Evolutionary conservation across 2,329 filamentous ascomycete genomes (phyloP), one percentile per base, ranked within the genome.

Genomic region (Cladophialophora chaetospira): DNA sequence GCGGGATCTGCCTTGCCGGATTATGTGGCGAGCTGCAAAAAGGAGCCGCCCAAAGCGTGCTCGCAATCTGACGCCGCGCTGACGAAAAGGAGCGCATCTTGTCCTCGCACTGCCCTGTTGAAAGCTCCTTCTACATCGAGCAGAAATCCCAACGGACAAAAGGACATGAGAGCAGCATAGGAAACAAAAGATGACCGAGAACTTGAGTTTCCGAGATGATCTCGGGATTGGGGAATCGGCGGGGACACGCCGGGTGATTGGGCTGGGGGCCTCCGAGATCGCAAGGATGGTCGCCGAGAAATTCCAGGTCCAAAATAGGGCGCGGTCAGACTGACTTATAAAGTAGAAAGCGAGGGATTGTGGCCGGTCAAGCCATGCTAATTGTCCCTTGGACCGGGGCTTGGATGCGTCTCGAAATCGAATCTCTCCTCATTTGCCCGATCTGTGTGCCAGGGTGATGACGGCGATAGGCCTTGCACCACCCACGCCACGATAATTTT

Each of bases 201-300:
- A 8, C 13, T 6, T 13, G 19, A 42, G 21, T 28, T 11, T 43
- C 6, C 19, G 36, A 21, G 15, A 11, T 10, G 13, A 31, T 44
- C 42, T 44, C 42, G 42, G n/a, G 26, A 26, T 44, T 28, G 42
- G 42, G 23, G 42, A 28, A n/a, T 44, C 21, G 42, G 42, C 42
- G 42, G 42, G 36, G 21, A 26, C 3, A 13, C 8, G 5, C 21
- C 23, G 23, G 42, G 13, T 44, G 4, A n/a, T 25, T 28, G 19
- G 40, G 29, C 8, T 6, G 29, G 13, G 8, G 9, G 23, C 19
- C 42, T 44, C 42, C 42, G 42, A 44, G 42, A 13, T 44, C 42
- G 42, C 42, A n/a, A n/a, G n/a, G n/a, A n/a, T n/a, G n/a, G n/a
- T n/a, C n/a, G n/a, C n/a, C n/a, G n/a, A n/a, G n/a, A n/a, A n/a